phyloP scores from a whole-genome alignment of 169 alveolate species.

The Eimeria praecox region DNA sequence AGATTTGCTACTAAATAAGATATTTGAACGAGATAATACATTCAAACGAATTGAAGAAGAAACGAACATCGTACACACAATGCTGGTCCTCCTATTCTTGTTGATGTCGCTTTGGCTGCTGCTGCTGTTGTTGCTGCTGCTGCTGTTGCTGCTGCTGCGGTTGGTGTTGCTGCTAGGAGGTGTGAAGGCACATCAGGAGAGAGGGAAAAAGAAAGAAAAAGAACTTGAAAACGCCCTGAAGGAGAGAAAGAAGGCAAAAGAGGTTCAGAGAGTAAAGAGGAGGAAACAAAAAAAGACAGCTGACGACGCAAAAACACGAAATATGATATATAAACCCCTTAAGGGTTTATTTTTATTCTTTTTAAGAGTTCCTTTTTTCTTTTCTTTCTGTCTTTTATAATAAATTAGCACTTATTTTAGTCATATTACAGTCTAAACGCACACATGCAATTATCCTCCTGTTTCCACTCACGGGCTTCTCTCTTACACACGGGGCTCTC shows the following conservation, averaged over 20 bases:
- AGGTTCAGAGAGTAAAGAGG: not conserved
- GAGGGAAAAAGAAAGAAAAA: not conserved
- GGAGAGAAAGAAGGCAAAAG: no score
- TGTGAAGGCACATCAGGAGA: not conserved
- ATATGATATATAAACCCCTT: not conserved
- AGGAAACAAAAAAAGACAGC: not conserved
- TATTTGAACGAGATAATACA: not conserved
- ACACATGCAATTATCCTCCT: not conserved
- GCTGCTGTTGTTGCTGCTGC: not conserved
- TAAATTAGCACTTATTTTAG: not conserved
- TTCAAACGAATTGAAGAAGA: not conserved
- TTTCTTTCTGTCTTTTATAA: not conserved
- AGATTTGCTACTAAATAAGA: not conserved
- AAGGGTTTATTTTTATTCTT: not conserved
- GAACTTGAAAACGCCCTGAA: not conserved
- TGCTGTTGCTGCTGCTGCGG: not conserved
- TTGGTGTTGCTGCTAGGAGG: not conserved
- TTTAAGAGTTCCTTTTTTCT: not conserved
- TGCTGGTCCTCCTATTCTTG: no score
- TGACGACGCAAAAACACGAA: not conserved
- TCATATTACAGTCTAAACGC: not conserved
- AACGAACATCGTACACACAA: not conserved
- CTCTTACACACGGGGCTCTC: no score
- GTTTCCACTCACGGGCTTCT: no score
- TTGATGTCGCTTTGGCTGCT: not conserved